Evolutionary conservation across 192 early-diverging fungal species (phyloP), one percentile per base, ranked within the genome.

Genomic region (Lobosporangium transversale): DNA sequence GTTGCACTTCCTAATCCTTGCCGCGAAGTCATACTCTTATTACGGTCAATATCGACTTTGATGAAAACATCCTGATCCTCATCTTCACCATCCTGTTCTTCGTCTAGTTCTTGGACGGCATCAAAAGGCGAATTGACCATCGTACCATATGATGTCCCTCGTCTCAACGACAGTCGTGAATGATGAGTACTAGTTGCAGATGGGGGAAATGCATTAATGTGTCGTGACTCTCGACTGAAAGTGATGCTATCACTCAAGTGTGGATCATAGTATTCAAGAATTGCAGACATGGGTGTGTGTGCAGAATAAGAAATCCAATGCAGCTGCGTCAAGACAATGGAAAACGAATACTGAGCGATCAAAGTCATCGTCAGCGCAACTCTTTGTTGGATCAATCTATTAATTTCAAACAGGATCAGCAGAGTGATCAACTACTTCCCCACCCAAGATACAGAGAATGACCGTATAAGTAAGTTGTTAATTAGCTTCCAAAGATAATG

Each of bases 281-380:
- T 51, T 4, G 73, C 73, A n/a, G 73, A 76, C 73, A 76, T 76
- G 35, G 73, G 73, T 10, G 73, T 76, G 47, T 76, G 73, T 6
- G 59, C 56, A 2, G 73, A 76, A 24, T 76, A 76, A 9, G 53
- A 50, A 35, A 76, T 76, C 73, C 73, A 76, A 44, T 76, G 73
- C 4, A 76, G n/a, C 24, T 76, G 73, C 4, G 73, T 67, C 6
- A 76, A 21, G 30, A 67, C 4, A 2, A 67, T 4, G 17, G 73
- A 67, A 9, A 67, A 33, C 15, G 33, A 30, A 37, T 76, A 76
- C n/a, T 76, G 73, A 17, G 45, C 48, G 20, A 76, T 52, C 1
- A 67, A 18, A 0, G 45, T 32, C 0, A 51, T 6, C 10, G 45
- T 42, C 47, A 76, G 40, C 27, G 15, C 50, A 48, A 76, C 37